phyloP scores from a whole-genome alignment of 331 rosid genomes.

The Telfairia occidentalis region DNA sequence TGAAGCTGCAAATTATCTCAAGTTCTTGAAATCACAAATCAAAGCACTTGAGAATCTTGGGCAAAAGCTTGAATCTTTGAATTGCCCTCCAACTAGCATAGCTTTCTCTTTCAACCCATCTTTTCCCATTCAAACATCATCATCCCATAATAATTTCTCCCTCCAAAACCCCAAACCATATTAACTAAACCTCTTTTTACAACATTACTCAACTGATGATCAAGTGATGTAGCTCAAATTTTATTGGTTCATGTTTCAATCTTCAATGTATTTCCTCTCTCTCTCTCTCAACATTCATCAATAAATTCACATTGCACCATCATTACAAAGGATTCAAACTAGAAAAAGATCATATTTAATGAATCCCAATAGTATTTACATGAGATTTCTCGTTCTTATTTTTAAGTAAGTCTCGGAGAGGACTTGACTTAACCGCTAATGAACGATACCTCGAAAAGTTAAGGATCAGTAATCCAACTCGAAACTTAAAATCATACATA shows the following conservation, averaged over 20 bases:
- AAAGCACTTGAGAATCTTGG: slow-evolving; percentile 68
- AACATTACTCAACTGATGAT: not conserved
- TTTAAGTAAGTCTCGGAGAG: no score
- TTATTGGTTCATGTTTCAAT: not conserved
- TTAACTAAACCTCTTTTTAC: not conserved
- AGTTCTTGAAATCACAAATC: slow-evolving; percentile 44
- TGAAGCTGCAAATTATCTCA: slow-evolving; percentile 14
- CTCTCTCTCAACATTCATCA: not conserved
- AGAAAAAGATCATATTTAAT: no score
- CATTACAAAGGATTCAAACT: no score
- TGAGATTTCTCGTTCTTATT: no score
- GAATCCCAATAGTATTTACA: no score
- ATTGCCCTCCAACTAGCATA: slow-evolving; percentile 41
- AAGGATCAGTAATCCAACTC: no score
- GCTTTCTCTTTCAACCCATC: slow-evolving; percentile 82
- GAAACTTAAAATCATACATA: no score
- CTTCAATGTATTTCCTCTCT: not conserved
- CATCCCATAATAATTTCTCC: slow-evolving; percentile 16
- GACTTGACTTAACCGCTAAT: no score
- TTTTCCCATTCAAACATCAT: slow-evolving; percentile 47
- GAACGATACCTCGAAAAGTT: no score
- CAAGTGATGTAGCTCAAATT: not conserved
- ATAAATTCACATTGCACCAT: not conserved
- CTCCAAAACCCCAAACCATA: slow-evolving; percentile 30
- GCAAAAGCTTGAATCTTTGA: slow-evolving; percentile 50